A percentile compares a stretch with the other conserved stretches of the same genome.
Evolutionary conservation across 306 rosid species (phyloP).

Genomic region (Chamaecrista fasciculata): DNA sequence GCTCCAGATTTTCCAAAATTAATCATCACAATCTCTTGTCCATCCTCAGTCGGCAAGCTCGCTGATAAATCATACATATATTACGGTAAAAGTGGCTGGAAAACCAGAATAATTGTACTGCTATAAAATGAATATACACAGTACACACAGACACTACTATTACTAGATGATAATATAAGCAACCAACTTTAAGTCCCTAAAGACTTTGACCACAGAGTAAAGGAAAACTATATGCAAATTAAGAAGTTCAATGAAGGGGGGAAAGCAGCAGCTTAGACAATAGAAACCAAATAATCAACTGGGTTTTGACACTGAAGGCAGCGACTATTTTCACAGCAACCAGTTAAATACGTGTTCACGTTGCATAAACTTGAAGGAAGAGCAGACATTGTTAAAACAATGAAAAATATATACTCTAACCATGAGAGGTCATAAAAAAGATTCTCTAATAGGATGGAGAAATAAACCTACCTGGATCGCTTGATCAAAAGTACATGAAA

Average conservation of each 20-base stretch:
- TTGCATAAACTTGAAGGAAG: not conserved
- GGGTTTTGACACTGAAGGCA: slow-evolving; percentile 7
- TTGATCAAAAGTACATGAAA: slow-evolving; percentile 87
- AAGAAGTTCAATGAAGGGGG: not conserved
- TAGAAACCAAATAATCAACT: not conserved
- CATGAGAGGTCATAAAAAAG: not conserved
- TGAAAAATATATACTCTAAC: not conserved
- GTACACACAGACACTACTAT: not conserved
- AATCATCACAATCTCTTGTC: not conserved
- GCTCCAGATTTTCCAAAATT: not conserved
- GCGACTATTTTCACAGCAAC: not conserved
- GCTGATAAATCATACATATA: not conserved
- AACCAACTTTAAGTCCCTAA: not conserved
- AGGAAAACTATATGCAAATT: slow-evolving; percentile 1
- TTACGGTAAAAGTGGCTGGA: not conserved
- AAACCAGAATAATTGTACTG: not conserved
- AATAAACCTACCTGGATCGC: slow-evolving; percentile 58
- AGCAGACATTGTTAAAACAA: not conserved
- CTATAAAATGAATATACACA: not conserved
- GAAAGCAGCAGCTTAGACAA: not conserved
- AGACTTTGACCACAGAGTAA: not conserved
- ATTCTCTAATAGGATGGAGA: slow-evolving; percentile 5
- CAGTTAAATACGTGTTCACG: slow-evolving; percentile 15
- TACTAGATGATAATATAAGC: not conserved
- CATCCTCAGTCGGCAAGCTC: not conserved